Base-by-base conservation (phyloP, 305 asterid species). In the Solanum hybrid region DNA sequence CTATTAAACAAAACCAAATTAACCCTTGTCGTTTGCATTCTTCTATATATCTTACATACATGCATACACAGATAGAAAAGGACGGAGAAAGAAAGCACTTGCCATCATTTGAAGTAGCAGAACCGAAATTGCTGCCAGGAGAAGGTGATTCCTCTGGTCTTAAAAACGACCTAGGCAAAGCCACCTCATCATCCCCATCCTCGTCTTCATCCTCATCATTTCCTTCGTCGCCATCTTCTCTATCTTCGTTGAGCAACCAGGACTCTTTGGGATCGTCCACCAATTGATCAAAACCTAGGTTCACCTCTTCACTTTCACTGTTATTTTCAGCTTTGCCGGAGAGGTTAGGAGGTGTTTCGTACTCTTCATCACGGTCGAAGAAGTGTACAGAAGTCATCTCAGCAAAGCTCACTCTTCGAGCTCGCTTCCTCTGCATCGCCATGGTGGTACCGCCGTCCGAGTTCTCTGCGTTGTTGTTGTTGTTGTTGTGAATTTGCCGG, bases 401-500 rank as follows among this genome's bases (percentile, higher is more conserved):
- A 14, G 99, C 99, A 90, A 98, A 98, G 95, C 99, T 98, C 90
- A 98, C 99, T 86, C 99, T 94, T 88, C 99, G 97, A 12, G 94
- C 92, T 90, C 98, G 93, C 93, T 98, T 98, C 92, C 91, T 95
- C 92, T 92, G 95, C 91, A 85, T 29, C 34, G 94, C 97, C 19
- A 92, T 84, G 69, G 98, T 92, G 86, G 89, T 89, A 80, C 91
- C 88, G 91, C 93, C 95, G 80, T 95, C 94, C 38, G 93, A 94
- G 38, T 94, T 94, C 19, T 91, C 87, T 76, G 90, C 91, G 71
- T 90, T 86, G 85, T 86, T 72, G 38, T 26, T 27, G 29, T 27
- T 27, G 29, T 27, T 91, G 31, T 79, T 79, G 35, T 80, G 66
- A 38, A 90, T 93, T 89, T 89, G 85, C 22, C 37, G 91, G 31